These are phyloP conservation scores for Trametes polyzona DNA, from an alignment of 1,284 basidiomycete species.

Conservation along the genomic window DNA sequence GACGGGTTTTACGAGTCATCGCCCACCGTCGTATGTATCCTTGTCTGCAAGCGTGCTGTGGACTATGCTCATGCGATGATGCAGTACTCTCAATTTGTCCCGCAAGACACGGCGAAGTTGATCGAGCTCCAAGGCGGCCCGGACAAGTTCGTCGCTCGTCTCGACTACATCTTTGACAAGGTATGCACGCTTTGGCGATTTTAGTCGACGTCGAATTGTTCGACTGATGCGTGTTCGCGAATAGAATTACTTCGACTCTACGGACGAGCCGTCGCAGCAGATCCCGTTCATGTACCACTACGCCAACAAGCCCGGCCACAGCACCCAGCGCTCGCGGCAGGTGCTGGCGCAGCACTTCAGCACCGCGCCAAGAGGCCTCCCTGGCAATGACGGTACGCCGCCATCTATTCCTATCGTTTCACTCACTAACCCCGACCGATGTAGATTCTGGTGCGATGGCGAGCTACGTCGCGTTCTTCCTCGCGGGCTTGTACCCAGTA, in stretches of 20 bases:
- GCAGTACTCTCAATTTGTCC: slow-evolving; percentile 49
- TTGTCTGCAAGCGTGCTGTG: neutral
- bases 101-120: slow-evolving; percentile 64
- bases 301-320: slow-evolving; percentile 57
- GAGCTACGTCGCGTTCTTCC: slow-evolving; percentile 64
- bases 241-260: slow-evolving; percentile 55
- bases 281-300: slow-evolving; percentile 72
- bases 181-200: slow-evolving; percentile 26
- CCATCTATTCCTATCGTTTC: neutral
- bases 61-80: neutral
- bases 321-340: slow-evolving; percentile 58
- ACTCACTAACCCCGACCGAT: neutral
- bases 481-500: slow-evolving; percentile 63
- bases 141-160: slow-evolving; percentile 53
- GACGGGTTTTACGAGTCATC: slow-evolving; percentile 72
- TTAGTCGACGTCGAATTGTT: neutral
- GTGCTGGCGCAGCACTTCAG: slow-evolving; percentile 60
- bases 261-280: slow-evolving; percentile 66
- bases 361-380: slow-evolving; percentile 55
- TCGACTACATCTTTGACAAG: slow-evolving; percentile 60
- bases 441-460: slow-evolving; percentile 62
- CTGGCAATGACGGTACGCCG: slow-evolving; percentile 62
- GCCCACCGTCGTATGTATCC: slow-evolving; percentile 56
- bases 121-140: slow-evolving; percentile 64
- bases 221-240: too few relatives aligned